These are phyloP conservation scores for Arthroderma sp. DNA, from an alignment of 2,329 filamentous ascomycete species.

Conservation along the genomic window DNA sequence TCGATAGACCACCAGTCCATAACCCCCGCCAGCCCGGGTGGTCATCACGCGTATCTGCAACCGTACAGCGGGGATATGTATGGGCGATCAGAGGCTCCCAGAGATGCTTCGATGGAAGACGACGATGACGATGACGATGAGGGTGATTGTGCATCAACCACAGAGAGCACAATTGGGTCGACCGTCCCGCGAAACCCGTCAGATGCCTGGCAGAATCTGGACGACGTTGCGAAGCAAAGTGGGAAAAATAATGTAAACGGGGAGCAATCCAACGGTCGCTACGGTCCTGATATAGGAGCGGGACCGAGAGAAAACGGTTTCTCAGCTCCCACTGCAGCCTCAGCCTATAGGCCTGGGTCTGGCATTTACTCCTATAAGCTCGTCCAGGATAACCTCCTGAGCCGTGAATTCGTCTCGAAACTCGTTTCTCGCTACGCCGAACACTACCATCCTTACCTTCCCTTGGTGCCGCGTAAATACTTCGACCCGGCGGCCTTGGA, in stretches of 20 bases:
- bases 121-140: conserved; percentile 17
- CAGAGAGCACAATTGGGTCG: conserved; percentile 25
- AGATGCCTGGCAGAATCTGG: conserved; percentile 36
- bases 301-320: conserved; percentile 1
- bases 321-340: background rate
- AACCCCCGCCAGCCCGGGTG: background rate
- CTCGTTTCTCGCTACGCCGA: conserved; percentile 47
- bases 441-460: conserved; percentile 57
- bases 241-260: conserved; percentile 12
- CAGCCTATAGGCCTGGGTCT: conserved; percentile 11
- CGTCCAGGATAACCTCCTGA: conserved; percentile 31
- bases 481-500: conserved; percentile 42
- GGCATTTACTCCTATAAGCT: conserved; percentile 31
- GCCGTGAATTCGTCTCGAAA: conserved; percentile 38
- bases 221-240: conserved; percentile 29
- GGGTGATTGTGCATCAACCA: conserved; percentile 26
- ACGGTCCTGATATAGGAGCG: conserved; percentile 12
- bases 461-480: conserved; percentile 49
- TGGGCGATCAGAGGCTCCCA: background rate
- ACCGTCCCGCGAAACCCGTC: conserved; percentile 34
- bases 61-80: background rate
- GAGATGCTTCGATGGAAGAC: background rate
- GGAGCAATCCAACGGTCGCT: conserved; percentile 12
- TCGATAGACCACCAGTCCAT: background rate
- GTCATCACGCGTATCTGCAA: background rate